Evolutionary conservation across 768 basidiomycete species (phyloP).

Genomic region (Tylopilus vinaceipallidus): DNA sequence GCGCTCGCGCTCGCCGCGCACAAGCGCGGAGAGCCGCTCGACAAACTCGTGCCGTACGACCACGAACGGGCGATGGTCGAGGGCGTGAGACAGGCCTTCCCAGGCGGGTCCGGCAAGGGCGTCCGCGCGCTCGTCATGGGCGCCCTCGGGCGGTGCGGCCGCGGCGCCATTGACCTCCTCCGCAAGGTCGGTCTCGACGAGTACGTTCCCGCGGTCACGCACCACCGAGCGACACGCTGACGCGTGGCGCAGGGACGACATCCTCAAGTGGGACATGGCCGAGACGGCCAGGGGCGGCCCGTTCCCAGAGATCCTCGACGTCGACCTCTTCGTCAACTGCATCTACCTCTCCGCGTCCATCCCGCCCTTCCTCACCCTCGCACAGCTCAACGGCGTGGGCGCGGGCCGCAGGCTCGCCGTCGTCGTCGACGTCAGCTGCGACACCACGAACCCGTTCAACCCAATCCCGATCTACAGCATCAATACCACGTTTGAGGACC

Average conservation of each 20-base stretch:
- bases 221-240: too few species aligned
- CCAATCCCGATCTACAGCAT: slow-evolving; percentile 93
- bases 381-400: too few species aligned
- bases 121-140: slow-evolving; percentile 93
- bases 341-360: slow-evolving; percentile 91
- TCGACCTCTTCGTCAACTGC: slow-evolving; percentile 98
- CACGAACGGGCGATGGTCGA: slow-evolving; percentile 85
- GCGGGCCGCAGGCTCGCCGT: slow-evolving; percentile 74
- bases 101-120: slow-evolving; percentile 66
- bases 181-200: slow-evolving; percentile 93
- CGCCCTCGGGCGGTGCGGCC: slow-evolving; percentile 91
- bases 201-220: slow-evolving; percentile 27
- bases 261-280: slow-evolving; percentile 95
- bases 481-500: slow-evolving; percentile 92
- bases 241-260: slow-evolving; percentile 64
- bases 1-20: slow-evolving; percentile 78
- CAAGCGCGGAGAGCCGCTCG: slow-evolving; percentile 57
- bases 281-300: slow-evolving; percentile 98
- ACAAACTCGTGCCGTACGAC: slow-evolving; percentile 71
- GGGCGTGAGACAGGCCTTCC: slow-evolving; percentile 62
- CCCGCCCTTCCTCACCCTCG: slow-evolving; percentile 84
- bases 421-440: slow-evolving; percentile 97
- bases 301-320: slow-evolving; percentile 91
- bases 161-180: slow-evolving; percentile 94
- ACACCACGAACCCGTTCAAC: slow-evolving; percentile 98